Evolutionary conservation across 108 stramenopile species (phyloP).

Genomic region (Parmales sp.): DNA sequence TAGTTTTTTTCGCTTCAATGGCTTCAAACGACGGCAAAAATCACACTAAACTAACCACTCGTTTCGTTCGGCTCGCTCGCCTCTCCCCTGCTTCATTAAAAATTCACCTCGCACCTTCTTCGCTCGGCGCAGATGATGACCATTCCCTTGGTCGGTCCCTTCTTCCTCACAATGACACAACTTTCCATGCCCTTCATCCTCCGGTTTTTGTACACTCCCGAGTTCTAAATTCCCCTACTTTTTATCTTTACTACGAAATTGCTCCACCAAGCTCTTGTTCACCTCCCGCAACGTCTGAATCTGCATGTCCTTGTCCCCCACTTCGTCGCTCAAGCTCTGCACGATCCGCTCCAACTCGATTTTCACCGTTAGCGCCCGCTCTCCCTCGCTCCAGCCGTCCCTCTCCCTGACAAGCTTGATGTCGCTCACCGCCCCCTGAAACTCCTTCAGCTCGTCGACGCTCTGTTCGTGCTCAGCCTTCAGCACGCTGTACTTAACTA

Average conservation of each 20-base stretch:
- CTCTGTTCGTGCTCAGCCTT: neutral
- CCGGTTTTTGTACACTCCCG: slow-evolving; percentile 73
- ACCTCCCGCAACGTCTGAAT: neutral
- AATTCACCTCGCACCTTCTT: too few species aligned
- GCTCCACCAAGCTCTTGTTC: neutral
- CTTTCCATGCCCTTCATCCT: slow-evolving; percentile 80
- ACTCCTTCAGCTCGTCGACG: neutral
- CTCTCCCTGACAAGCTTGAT: neutral
- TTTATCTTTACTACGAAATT: too few species aligned
- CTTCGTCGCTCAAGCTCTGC: neutral
- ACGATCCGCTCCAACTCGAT: neutral
- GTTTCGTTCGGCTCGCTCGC: too few species aligned
- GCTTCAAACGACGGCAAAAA: too few species aligned
- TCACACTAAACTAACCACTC: too few species aligned
- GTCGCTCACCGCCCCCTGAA: neutral
- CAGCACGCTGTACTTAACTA: neutral
- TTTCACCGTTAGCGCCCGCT: neutral
- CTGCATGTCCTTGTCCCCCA: neutral
- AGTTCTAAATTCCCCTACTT: too few species aligned
- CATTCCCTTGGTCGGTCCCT: slow-evolving; percentile 77
- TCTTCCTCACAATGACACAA: slow-evolving; percentile 81
- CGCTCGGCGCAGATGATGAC: too few species aligned
- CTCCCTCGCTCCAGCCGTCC: neutral
- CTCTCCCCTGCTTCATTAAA: too few species aligned
- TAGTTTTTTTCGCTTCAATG: too few species aligned